Conservation (phyloP, 805 yeast species). For the Spathaspora passalidarum region DNA sequence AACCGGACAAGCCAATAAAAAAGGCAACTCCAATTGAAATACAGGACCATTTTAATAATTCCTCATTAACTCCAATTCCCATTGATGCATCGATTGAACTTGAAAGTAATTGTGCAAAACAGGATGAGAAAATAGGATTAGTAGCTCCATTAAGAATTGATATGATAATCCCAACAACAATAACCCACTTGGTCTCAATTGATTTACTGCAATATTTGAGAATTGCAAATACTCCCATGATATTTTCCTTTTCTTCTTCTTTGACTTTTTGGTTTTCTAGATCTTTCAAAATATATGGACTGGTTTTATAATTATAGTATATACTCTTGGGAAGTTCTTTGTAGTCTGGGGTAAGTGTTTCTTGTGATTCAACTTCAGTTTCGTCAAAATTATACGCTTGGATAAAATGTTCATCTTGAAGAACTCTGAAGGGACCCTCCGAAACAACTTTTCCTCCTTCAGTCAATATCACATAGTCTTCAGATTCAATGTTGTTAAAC, state of each 20-base stretch:
- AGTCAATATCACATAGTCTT: conserved; percentile 60
- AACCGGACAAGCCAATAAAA: conserved; percentile 57
- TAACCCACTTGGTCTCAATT: conserved; percentile 17
- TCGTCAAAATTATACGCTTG: not conserved
- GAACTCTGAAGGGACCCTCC: conserved; percentile 13
- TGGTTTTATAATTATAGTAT: conserved; percentile 15
- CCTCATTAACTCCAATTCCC: conserved; percentile 25
- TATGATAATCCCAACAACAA: conserved; percentile 50
- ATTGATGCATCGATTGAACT: conserved; percentile 53
- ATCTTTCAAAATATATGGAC: conserved; percentile 22
- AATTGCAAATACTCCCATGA: conserved; percentile 22
- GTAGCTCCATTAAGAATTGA: conserved; percentile 58
- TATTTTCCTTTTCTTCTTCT: conserved; percentile 5
- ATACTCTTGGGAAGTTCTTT: conserved; percentile 3
- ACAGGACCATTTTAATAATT: conserved; percentile 61
- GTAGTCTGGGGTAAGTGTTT: not conserved
- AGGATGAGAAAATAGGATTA: conserved; percentile 76
- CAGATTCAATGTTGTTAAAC: conserved; percentile 47
- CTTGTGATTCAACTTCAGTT: not conserved
- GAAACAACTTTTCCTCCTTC: conserved; percentile 51
- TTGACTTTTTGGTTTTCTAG: conserved; percentile 11
- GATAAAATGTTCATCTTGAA: conserved; percentile 8
- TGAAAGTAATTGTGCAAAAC: conserved; percentile 65
- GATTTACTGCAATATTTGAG: conserved; percentile 21
- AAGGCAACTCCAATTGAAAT: conserved; percentile 61